Evolutionary conservation across 2,329 filamentous ascomycete genomes (phyloP).

Genomic region (Myotisia sp.): DNA sequence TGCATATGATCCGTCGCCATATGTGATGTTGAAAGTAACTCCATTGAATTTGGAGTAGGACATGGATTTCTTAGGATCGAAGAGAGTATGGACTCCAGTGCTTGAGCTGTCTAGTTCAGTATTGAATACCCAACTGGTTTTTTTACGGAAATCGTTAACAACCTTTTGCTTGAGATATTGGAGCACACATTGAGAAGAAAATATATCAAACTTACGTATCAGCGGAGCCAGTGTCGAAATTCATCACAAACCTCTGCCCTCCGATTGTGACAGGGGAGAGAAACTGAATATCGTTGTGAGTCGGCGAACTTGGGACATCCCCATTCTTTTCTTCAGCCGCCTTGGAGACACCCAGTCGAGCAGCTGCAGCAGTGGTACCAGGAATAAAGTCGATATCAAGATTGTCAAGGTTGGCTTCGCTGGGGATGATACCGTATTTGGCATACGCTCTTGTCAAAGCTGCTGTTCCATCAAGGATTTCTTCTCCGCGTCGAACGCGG

Average conservation of each 20-base stretch:
- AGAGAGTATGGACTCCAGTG: constrained; percentile 41
- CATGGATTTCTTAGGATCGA: constrained; percentile 38
- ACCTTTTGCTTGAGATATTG: background rate
- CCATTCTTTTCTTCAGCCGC: constrained; percentile 31
- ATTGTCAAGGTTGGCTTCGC: constrained; percentile 27
- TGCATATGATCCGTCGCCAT: constrained; percentile 52
- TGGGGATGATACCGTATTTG: constrained; percentile 48
- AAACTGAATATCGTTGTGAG: constrained; percentile 54
- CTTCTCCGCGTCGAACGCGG: constrained; percentile 41
- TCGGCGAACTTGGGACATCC: constrained; percentile 49
- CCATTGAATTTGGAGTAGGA: constrained; percentile 38
- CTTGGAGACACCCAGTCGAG: constrained; percentile 16
- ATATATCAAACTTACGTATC: constrained; percentile 41
- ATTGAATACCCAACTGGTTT: constrained; percentile 56
- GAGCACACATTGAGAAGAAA: background rate
- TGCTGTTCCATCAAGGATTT: constrained; percentile 43
- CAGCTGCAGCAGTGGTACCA: constrained; percentile 14
- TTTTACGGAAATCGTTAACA: background rate
- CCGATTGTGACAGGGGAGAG: constrained; percentile 56
- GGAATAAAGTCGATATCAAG: constrained; percentile 24
- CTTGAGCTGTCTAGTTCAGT: constrained; percentile 37
- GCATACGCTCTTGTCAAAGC: constrained; percentile 52
- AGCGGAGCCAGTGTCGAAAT: constrained; percentile 64
- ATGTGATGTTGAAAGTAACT: constrained; percentile 46
- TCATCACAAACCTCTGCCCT: constrained; percentile 52